Conservation (phyloP, 1,284 basidiomycete species). For the Apiotrichum laibachii region DNA sequence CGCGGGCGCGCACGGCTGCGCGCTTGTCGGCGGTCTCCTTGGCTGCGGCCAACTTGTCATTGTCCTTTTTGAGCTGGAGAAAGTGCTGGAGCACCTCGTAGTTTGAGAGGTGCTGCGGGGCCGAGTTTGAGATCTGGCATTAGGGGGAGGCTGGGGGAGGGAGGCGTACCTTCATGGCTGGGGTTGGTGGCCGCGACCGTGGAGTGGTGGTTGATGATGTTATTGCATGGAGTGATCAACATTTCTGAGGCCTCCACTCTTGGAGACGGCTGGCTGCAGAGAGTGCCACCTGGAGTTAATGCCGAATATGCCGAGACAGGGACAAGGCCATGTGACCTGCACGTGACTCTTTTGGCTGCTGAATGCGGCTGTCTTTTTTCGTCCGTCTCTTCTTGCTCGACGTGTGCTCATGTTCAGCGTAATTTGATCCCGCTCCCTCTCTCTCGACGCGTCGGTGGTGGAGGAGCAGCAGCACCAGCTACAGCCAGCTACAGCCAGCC, state of each 20-base stretch:
- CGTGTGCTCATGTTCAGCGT: no score
- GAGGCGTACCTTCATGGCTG: slow-evolving; percentile 18
- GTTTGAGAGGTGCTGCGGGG: slow-evolving; percentile 78
- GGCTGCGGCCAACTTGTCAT: slow-evolving; percentile 64
- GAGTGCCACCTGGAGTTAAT: not conserved
- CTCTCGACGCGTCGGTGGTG: no score
- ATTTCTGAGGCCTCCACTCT: slow-evolving; percentile 2
- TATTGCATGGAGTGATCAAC: not conserved
- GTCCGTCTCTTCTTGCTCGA: no score
- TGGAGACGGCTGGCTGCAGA: not conserved
- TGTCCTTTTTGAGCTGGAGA: slow-evolving; percentile 63
- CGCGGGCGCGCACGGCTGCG: slow-evolving; percentile 10
- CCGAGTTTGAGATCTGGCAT: slow-evolving; percentile 67
- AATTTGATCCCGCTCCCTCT: no score
- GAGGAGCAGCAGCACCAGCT: no score
- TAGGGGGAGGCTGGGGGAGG: not conserved
- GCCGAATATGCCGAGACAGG: no score
- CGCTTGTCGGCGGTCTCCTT: slow-evolving; percentile 53
- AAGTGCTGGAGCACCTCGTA: slow-evolving; percentile 80
- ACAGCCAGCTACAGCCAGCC: no score
- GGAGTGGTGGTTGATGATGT: not conserved
- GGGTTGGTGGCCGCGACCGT: not conserved
- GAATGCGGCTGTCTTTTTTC: no score
- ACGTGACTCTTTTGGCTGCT: no score
- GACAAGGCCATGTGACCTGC: no score